These are phyloP conservation scores for Pugionium cornutum DNA, from an alignment of 345 rosid species.

Conservation along the genomic window DNA sequence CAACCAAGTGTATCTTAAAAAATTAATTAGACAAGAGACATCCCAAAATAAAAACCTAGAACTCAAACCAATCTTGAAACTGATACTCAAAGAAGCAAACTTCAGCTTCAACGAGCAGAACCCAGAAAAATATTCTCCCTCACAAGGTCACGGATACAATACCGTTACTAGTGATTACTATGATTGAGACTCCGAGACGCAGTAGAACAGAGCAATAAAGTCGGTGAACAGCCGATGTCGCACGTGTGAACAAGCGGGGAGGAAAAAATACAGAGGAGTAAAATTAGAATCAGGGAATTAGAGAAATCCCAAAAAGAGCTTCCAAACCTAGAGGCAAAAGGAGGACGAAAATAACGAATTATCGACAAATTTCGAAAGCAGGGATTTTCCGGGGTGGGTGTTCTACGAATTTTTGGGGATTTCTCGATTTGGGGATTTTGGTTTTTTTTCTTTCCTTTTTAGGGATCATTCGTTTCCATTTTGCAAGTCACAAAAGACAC, in stretches of 20 bases:
- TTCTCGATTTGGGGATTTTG: conserved; percentile 37
- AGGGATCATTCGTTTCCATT: conserved; percentile 14
- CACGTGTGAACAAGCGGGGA: conserved; percentile 39
- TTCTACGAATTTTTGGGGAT: conserved; percentile 38
- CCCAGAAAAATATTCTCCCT: not conserved
- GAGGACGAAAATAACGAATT: not conserved
- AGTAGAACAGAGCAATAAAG: conserved; percentile 29
- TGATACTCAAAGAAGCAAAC: conserved; percentile 26
- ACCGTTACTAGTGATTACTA: conserved; percentile 15
- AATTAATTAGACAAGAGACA: conserved; percentile 5
- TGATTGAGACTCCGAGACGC: conserved; percentile 23
- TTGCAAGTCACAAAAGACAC: conserved; percentile 17
- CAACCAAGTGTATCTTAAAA: not conserved
- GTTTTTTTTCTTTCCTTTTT: conserved; percentile 1
- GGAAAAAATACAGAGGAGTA: not conserved
- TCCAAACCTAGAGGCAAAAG: conserved; percentile 5
- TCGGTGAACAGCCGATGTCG: conserved; percentile 34
- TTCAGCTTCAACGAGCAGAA: conserved; percentile 20
- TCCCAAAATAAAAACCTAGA: conserved; percentile 24
- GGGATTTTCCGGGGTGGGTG: conserved; percentile 31
- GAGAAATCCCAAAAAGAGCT: conserved; percentile 19
- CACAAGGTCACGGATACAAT: conserved; percentile 8
- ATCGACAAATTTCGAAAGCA: conserved; percentile 25
- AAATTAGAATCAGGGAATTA: conserved; percentile 9
- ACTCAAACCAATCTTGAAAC: conserved; percentile 30